These are phyloP conservation scores for Aspergillus arachidicola DNA, from an alignment of 2,329 filamentous ascomycete species.

Conservation along the genomic window DNA sequence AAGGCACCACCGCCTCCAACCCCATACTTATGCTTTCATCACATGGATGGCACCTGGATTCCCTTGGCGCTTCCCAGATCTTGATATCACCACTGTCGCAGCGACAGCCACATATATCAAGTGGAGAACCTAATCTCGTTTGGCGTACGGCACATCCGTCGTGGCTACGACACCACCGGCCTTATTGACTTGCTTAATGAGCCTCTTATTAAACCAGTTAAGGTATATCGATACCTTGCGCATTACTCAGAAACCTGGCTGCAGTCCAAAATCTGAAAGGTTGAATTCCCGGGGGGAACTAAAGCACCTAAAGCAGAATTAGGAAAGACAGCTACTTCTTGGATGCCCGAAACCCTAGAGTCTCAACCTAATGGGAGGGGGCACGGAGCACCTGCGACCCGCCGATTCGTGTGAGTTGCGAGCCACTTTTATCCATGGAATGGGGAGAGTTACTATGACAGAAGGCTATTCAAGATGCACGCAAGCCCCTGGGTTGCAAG, in stretches of 20 bases:
- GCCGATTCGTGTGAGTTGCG: not conserved
- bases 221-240: not conserved
- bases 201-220: not conserved
- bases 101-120: not conserved
- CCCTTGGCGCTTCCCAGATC: not conserved
- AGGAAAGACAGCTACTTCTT: not conserved
- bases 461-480: not conserved
- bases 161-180: not conserved
- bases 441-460: not conserved
- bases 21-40: not conserved
- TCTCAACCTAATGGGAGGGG: not conserved
- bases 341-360: not conserved
- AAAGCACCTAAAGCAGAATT: not conserved
- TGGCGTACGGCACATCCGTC: not conserved
- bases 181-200: not conserved
- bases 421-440: not conserved
- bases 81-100: not conserved
- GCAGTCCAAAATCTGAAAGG: not conserved
- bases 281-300: not conserved
- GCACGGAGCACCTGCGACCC: not conserved
- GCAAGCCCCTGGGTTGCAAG: not conserved
- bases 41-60: not conserved
- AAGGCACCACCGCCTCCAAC: not conserved
- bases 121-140: not conserved
- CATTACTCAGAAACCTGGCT: not conserved